Evolutionary conservation across 129 eudicot species (phyloP), one percentile per base, ranked within the genome.

Genomic region (Flaveria trinervia): DNA sequence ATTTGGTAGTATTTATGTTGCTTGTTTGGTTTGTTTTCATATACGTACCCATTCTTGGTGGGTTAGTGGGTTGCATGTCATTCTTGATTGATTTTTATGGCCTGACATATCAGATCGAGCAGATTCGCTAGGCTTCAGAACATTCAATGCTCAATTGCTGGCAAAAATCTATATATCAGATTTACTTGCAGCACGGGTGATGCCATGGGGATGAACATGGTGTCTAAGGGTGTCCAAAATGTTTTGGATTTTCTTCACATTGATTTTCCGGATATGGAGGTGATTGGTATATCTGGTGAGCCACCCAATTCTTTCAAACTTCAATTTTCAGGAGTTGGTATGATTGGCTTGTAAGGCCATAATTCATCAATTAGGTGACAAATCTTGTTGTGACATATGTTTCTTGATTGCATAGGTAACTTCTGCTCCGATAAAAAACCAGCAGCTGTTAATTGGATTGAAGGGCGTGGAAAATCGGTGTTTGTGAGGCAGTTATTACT

Each of bases 151-250:
- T 75, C 89, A 55, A 82, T 89, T 76, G 94, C 89, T 14, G 94
- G 94, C 62, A 89, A 78, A 69, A 86, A 89, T 75, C 82, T 89
- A 10, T 89, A 89, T 77, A 82, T 86, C 48, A 84, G 94, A 82
- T 86, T 89, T 74, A 82, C 83, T 80, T 89, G 94, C 85, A 84
- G 94, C 65, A 86, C 91, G 0, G 94, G 94, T 25, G 94, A 89
- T 86, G 94, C 94, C 50, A 89, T 89, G 94, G 94, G 94, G 72
- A 89, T 89, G 94, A 89, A 89, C 84, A 89, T 89, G 96, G 96
- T 89, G 70, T 89, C 96, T 1, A 89, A 89, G 77, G 92, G 96
- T 56, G 96, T 89, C 61, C 96, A 89, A 49, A 87, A 87, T 73
- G 88, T 89, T 72, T 60, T 89, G 52, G 92, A 89, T 73, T 89